Conservation (phyloP, 2,329 filamentous ascomycete species). For the Epicoccum sorghinum region DNA sequence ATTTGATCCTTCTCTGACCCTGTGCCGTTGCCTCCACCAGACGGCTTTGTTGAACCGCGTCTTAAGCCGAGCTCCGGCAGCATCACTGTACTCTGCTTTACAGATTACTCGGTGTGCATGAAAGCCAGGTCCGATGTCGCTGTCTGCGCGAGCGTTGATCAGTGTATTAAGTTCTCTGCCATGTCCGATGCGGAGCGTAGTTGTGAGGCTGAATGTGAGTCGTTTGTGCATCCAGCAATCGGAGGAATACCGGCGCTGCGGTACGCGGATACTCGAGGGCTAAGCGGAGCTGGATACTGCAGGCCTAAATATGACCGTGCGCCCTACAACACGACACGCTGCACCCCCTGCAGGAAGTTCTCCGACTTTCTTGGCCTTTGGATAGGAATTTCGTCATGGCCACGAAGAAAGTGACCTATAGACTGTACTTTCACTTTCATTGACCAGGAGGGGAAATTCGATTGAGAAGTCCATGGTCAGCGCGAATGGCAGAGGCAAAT, state of each 20-base stretch:
- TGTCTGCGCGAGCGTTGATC: background rate
- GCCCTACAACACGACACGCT: constrained; percentile 22
- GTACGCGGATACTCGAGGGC: constrained; percentile 28
- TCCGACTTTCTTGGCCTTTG: constrained; percentile 5
- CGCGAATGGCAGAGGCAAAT: constrained; percentile 5
- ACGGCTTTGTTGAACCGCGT: constrained; percentile 25
- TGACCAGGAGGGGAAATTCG: background rate
- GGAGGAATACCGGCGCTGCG: constrained; percentile 15
- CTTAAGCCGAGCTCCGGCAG: constrained; percentile 17
- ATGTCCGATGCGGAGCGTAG: constrained; percentile 10
- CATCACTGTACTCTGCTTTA: background rate
- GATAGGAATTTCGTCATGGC: constrained; percentile 9
- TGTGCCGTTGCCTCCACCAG: constrained; percentile 20
- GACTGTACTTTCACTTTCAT: background rate
- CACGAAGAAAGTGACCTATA: background rate
- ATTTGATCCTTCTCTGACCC: constrained; percentile 24
- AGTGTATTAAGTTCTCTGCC: background rate
- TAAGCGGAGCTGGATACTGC: constrained; percentile 9
- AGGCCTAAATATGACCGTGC: constrained; percentile 18
- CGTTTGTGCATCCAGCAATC: constrained; percentile 18
- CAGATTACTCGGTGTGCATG: background rate
- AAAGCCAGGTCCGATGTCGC: constrained; percentile 7
- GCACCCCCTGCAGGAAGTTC: constrained; percentile 10
- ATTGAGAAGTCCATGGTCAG: constrained; percentile 1
- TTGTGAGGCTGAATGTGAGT: constrained; percentile 22